These are phyloP conservation scores for Rheum nobile DNA, from an alignment of 148 eudicot genomes.

Conservation along the genomic window DNA sequence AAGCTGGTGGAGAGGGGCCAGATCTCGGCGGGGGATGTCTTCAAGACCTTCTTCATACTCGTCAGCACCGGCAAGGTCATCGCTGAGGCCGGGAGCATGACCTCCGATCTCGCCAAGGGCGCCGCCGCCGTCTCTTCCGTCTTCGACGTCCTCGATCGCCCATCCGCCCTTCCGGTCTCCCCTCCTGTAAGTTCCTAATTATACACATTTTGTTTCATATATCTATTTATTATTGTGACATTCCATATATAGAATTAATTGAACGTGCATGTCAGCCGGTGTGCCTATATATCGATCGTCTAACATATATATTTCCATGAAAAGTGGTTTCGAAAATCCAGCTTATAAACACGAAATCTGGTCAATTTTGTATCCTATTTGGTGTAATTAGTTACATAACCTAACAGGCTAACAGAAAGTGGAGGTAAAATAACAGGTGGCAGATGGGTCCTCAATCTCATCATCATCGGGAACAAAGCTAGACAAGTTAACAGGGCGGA, in stretches of 20 bases:
- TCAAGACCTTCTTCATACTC: constrained; percentile 79
- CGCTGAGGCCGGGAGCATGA: constrained; percentile 99
- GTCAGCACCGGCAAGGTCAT: constrained; percentile 92
- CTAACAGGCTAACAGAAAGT: no score
- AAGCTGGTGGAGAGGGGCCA: constrained; percentile 55
- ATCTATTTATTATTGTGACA: no score
- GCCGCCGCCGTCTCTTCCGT: constrained; percentile 73
- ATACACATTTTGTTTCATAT: no score
- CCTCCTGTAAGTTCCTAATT: constrained; percentile 22
- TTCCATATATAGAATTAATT: no score
- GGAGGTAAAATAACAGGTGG: no score
- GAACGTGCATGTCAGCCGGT: no score
- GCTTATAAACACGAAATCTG: no score
- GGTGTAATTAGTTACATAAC: no score
- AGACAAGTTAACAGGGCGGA: constrained; percentile 38
- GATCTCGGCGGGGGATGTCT: constrained; percentile 83
- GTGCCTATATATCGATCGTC: no score
- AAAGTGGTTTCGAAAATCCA: no score
- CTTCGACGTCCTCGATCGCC: constrained; percentile 62
- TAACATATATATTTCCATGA: no score
- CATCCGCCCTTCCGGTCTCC: constrained; percentile 35
- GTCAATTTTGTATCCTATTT: no score
- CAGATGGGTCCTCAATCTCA: constrained; percentile 11
- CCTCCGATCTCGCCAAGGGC: constrained; percentile 83
- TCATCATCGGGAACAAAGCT: constrained; percentile 20